Evolutionary conservation across 2,329 filamentous ascomycete species (phyloP), one percentile per base, ranked within the genome.

Genomic region (Amesomyces nigricolor): DNA sequence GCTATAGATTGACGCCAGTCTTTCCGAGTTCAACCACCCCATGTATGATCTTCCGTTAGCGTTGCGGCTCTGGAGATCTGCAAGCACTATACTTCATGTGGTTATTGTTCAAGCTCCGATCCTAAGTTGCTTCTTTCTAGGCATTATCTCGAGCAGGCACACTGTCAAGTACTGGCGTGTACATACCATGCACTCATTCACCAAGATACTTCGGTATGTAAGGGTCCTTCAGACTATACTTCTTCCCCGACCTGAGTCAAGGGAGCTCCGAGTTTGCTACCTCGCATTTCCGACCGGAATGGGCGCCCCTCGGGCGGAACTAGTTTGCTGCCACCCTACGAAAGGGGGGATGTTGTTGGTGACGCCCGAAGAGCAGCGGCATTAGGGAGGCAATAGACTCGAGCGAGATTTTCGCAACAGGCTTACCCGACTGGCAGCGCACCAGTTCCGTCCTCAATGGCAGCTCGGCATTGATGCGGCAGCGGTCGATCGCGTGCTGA

Each of bases 281-380:
- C 32, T 35, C 32, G 8, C 32, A 35, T 35, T 35, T 35, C 32
- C 9, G 9, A 35, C 39, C 39, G 17, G 39, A 40, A 11, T 19
- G 39, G 22, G 22, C 22, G 22, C 22, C 22, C 22, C 22, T 11
- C 39, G 39, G 39, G 16, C 17, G n/a, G 38, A 43, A 29, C 42
- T 14, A 44, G 9, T 44, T 29, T 29, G 42, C 16, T 19, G 14
- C 7, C 9, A 14, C 9, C 32, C 32, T 35, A 35, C 32, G 32
- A 35, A 35, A 35, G 7, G 32, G 32, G 32, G 11, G 32, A 22
- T 46, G n/a, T 10, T 53, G 50, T 57, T 57, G 54, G 54, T 57
- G 54, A 53, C 16, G 22, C 17, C 13, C 13, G 10, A 13, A 14
- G 10, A 10, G 3, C 26, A 42, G 37, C 54, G 46, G 46, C 54